Conservation (phyloP, 768 basidiomycete species). For the Boletus rufocinnamomeus region DNA sequence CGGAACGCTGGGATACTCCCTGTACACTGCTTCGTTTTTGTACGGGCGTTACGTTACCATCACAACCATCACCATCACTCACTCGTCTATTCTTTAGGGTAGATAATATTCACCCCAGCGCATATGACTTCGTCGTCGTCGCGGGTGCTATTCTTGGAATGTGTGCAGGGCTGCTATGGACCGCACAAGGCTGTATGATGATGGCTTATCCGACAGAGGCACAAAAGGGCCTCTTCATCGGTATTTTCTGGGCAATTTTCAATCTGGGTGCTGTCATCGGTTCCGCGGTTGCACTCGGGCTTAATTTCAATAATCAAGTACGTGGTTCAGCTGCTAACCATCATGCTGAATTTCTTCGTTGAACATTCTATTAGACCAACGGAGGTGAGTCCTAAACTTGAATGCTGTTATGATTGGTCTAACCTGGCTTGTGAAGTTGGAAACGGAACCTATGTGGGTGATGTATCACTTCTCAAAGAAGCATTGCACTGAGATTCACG, state of each 20-base stretch:
- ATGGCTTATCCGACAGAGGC: conserved; percentile 79
- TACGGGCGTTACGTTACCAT: conserved; percentile 36
- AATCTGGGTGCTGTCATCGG: conserved; percentile 82
- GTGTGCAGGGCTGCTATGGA: conserved; percentile 75
- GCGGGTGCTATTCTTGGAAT: conserved; percentile 74
- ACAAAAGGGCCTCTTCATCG: conserved; percentile 77
- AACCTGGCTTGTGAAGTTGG: conserved; percentile 43
- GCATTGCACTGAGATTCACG: neutral
- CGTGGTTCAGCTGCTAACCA: conserved; percentile 19
- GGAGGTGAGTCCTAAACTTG: conserved; percentile 26
- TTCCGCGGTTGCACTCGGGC: conserved; percentile 69
- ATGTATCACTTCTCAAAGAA: neutral
- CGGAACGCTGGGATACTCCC: conserved; percentile 73
- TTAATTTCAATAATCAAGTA: conserved; percentile 66
- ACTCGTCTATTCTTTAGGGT: conserved; percentile 43
- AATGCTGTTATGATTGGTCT: conserved; percentile 1
- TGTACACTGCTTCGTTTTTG: conserved; percentile 77
- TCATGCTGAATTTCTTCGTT: neutral
- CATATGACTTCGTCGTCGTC: conserved; percentile 64
- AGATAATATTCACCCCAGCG: conserved; percentile 66
- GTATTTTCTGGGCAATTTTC: conserved; percentile 84
- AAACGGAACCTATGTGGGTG: conserved; percentile 73
- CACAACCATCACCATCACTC: neutral
- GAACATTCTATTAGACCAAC: conserved; percentile 24
- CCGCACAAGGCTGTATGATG: conserved; percentile 84